Evolutionary conservation across 306 rosid species (phyloP).

Genomic region (Elaeagnus macrophylla): DNA sequence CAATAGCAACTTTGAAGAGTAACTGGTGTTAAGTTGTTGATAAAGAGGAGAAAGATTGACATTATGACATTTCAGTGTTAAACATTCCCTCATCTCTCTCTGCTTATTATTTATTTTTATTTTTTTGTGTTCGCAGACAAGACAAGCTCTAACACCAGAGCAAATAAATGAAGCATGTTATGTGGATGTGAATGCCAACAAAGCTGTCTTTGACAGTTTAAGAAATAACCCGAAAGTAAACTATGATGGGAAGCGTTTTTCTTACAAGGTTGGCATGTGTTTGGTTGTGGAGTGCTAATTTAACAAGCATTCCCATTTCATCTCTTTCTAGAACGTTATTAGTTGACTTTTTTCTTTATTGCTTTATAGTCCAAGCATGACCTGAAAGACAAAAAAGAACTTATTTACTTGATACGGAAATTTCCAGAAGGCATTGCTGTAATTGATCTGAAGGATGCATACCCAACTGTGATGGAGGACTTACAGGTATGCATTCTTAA

Average conservation of each 20-base stretch:
- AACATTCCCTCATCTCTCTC: no score
- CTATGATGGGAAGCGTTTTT: constrained; percentile 75
- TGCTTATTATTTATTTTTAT: no score
- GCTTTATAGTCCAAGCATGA: constrained; percentile 67
- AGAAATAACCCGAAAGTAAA: constrained; percentile 78
- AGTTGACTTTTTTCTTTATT: constrained; percentile 17
- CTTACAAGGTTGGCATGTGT: constrained; percentile 60
- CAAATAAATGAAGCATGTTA: constrained; percentile 77
- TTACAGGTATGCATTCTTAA: constrained; percentile 54
- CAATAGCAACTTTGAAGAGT: no score
- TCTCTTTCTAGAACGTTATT: constrained; percentile 19
- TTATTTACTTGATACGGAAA: constrained; percentile 60
- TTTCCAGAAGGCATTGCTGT: constrained; percentile 94
- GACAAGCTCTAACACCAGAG: constrained; percentile 68
- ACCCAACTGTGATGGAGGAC: constrained; percentile 69
- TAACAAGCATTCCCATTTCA: not conserved
- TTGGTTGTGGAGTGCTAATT: constrained; percentile 11
- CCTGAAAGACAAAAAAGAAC: constrained; percentile 61
- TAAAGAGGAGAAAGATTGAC: no score
- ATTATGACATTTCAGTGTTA: no score
- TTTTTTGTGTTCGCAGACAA: constrained; percentile 48
- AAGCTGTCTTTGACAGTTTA: constrained; percentile 80
- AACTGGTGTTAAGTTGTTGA: no score
- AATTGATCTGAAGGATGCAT: constrained; percentile 62
- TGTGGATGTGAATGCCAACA: constrained; percentile 77